Evolutionary conservation across 495 filamentous ascomycete species (phyloP), one percentile per base, ranked within the genome.

Genomic region (Thermochaetoides thermophila): DNA sequence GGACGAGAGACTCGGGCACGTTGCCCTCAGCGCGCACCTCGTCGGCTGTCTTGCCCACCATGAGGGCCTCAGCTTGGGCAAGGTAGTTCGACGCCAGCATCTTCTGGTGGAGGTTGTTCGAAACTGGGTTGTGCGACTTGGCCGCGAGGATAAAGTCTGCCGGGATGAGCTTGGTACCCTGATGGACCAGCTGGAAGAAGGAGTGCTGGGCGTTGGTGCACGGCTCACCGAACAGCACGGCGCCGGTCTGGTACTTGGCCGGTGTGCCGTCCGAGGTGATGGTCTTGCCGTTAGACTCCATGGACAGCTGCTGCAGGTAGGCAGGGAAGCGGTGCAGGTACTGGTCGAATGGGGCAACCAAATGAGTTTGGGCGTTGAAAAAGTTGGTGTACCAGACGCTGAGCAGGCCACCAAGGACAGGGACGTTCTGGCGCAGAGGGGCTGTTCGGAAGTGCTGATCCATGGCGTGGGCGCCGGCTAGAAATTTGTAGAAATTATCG

Each of bases 51-150:
- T 96, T 97, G 51, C 89, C 89, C 34, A 96, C 84, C 89, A 97
- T 97, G 47, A 97, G 69, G 19, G 89, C 89, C 65, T 97, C 89
- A 15, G 91, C 74, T 64, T 97, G 89, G 25, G 89, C 89, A 35
- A 97, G 80, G 72, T 92, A 97, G 68, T 97, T 97, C 47, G 84
- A 92, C 17, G 89, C 89, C 37, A 97, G 71, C 89, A 97, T 96
- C 72, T 80, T 91, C 59, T 97, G 89, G 68, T 96, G 89, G 52
- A 84, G 76, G 68, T 86, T 84, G 59, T 72, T 65, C 50, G 81
- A 76, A 32, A 93, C 72, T 29, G 91, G 89, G 71, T 97, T 97
- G 73, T 97, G 89, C 32, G 81, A 86, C 64, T 95, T 74, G 31
- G 78, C 84, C 20, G 89, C 87, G 48, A 97, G 67, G 66, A 97